Base-by-base conservation (phyloP, 2,329 filamentous ascomycete genomes). In the Lasiodiplodia sp. region DNA sequence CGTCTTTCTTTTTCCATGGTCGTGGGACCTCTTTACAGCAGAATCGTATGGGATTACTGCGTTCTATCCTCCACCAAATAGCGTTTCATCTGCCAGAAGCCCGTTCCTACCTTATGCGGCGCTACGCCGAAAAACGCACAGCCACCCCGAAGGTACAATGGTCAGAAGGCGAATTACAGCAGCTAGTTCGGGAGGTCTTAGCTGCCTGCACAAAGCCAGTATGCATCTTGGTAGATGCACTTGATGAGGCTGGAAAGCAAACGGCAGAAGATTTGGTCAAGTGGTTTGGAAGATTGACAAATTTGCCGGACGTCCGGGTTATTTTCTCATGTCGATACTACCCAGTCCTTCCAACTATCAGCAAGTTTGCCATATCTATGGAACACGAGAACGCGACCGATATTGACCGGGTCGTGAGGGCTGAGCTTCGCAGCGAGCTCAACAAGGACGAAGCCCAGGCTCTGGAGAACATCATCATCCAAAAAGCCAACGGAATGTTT, bases 401-500 rank as follows among this genome's bases (percentile, higher is more conserved):
- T 16, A 47, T 62, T n/a, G 14, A 28, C 1, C 12, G 8, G 8
- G 1, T 62, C 0, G 38, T 62, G 16, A 16, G 57, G 2, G 4
- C 16, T n/a, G 12, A 47, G 3, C 57, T 62, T 10, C 21, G 23
- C 8, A 47, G 23, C n/a, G 57, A 62, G 25, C 49, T 62, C 10
- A 16, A 31, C 7, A 12, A 47, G 21, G 23, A 47, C 2, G 23
- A 49, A 7, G 57, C 57, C 21, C 12, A 34, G 23, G 5, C 12
- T 12, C 25, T 62, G 10, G 57, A 62, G 14, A 14, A 31, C 3
- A 12, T 21, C 6, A 62, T 49, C 5, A 28, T 31, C 10, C 7
- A 49, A n/a, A 47, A 14, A 6, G 38, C 57, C 23, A 47, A 25
- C 16, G 57, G 57, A 2, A 62, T 62, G 57, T 62, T 62, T 8